phyloP scores from a whole-genome alignment of 2,329 filamentous ascomycete species.

The Chalara sp. region DNA sequence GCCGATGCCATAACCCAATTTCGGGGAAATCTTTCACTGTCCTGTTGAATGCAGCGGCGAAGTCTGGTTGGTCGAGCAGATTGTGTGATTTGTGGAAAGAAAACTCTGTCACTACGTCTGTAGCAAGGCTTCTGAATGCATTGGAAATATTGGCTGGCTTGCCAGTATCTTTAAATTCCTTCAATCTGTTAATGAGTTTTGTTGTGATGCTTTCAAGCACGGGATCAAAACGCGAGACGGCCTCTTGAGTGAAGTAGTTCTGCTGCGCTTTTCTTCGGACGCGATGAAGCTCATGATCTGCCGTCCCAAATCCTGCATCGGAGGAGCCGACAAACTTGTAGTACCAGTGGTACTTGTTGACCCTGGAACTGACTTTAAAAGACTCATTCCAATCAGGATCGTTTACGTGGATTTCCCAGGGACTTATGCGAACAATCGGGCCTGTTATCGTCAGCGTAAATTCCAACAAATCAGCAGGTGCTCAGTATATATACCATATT shows the following conservation, averaged over 20 bases:
- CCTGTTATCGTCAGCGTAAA: constrained; percentile 7
- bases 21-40: constrained; percentile 7
- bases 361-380: constrained; percentile 7
- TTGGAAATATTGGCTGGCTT: constrained; percentile 12
- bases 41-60: constrained; percentile 7
- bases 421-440: constrained; percentile 22
- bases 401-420: constrained; percentile 22
- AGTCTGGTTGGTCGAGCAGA: constrained; percentile 9
- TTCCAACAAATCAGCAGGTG: background rate
- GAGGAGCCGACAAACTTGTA: constrained; percentile 5
- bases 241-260: constrained; percentile 7
- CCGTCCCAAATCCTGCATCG: constrained; percentile 10
- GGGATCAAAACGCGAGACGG: constrained; percentile 7
- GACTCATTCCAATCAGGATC: constrained; percentile 18
- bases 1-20: constrained; percentile 11
- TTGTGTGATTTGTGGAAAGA: constrained; percentile 8
- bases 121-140: constrained; percentile 10
- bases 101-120: constrained; percentile 13
- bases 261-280: constrained; percentile 10
- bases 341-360: constrained; percentile 10
- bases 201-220: constrained; percentile 1
- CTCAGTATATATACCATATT: constrained; percentile 14
- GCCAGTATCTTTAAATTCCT: constrained; percentile 5
- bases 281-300: constrained; percentile 12
- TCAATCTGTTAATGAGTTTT: constrained; percentile 3